Percentiles rank a stretch among this genome's conserved stretches.
These are phyloP conservation scores for Theileria sp. DNA, from an alignment of 169 alveolate genomes.

Conservation along the genomic window DNA sequence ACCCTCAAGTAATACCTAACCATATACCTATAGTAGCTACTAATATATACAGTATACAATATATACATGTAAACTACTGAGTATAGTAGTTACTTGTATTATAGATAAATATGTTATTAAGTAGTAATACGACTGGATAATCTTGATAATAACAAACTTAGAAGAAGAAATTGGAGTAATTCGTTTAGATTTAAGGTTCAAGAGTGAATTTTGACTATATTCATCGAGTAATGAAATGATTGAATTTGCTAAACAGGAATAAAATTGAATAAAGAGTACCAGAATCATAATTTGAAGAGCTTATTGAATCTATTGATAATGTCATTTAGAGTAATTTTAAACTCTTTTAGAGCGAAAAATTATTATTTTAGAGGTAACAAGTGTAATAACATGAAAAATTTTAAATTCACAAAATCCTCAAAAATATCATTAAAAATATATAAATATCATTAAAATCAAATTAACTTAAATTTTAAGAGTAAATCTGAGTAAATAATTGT, in stretches of 20 bases:
- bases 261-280: neutral
- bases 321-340: neutral
- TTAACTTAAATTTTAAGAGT: neutral
- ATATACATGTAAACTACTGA: too few species aligned
- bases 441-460: too few species aligned
- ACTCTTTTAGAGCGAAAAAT: neutral
- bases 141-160: neutral
- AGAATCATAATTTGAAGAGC: neutral
- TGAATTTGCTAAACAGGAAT: neutral
- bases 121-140: too few species aligned
- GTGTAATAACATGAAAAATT: neutral
- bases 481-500: too few species aligned
- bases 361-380: neutral
- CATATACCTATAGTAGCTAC: too few species aligned
- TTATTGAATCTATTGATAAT: neutral
- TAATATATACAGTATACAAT: too few species aligned
- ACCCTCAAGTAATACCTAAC: too few species aligned
- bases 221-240: constrained; percentile 2
- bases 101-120: too few species aligned
- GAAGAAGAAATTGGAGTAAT: constrained; percentile 19
- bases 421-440: too few species aligned
- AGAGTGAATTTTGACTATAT: constrained; percentile 27
- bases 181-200: constrained; percentile 7
- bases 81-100: too few species aligned
- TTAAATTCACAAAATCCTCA: too few species aligned